Evolutionary conservation across 768 basidiomycete genomes (phyloP).

Genomic region (Lactarius hengduanensis): DNA sequence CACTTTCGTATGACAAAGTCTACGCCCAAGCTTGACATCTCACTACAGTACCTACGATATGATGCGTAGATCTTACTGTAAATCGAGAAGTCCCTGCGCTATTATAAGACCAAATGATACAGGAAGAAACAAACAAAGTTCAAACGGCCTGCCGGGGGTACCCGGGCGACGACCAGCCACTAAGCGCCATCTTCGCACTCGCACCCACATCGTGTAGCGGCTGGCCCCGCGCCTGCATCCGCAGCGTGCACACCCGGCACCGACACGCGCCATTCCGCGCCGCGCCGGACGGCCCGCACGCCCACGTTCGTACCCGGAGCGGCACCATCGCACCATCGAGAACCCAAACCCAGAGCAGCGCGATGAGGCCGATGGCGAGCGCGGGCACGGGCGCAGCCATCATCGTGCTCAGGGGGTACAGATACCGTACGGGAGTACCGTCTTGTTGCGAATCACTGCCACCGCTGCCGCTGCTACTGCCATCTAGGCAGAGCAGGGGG

Average conservation of each 20-base stretch:
- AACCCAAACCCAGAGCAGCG: constrained; percentile 16
- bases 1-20: background rate
- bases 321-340: background rate
- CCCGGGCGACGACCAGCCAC: background rate
- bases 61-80: background rate
- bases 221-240: constrained; percentile 16
- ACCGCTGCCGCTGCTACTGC: background rate
- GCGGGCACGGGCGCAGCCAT: background rate
- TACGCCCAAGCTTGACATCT: background rate
- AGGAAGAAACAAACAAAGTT: background rate
- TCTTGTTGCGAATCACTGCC: background rate
- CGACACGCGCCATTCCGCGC: constrained; percentile 13
- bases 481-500: background rate
- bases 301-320: background rate
- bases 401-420: background rate
- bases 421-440: background rate
- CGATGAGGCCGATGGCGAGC: background rate
- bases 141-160: background rate
- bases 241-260: constrained; percentile 23
- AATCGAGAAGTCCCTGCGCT: too few relatives aligned
- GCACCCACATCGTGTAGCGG: constrained; percentile 10
- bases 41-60: background rate
- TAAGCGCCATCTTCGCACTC: background rate
- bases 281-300: background rate
- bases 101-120: background rate